Conservation (phyloP, 225 moss, liverwort and hornwort species). For the Marchantia paleacea region DNA sequence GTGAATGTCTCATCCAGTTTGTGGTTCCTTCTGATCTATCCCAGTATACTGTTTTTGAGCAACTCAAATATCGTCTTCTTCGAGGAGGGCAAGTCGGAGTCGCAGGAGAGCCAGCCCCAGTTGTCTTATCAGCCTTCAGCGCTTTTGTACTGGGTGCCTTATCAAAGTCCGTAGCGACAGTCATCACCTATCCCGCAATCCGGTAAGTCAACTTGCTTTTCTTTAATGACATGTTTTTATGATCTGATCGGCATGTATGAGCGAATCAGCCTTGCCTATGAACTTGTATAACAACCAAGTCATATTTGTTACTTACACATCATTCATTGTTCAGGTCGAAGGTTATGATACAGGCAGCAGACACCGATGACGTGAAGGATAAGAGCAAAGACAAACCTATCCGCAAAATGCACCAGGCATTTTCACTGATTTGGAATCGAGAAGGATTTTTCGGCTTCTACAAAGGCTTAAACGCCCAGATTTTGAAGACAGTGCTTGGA, state of each 20-base stretch:
- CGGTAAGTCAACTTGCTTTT: constrained; percentile 45
- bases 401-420: constrained; percentile 61
- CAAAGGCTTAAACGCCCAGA: constrained; percentile 87
- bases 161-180: constrained; percentile 79
- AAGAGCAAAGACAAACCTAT: constrained; percentile 37
- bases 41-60: constrained; percentile 98
- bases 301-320: not conserved
- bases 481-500: constrained; percentile 83
- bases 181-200: constrained; percentile 94
- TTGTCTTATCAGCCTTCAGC: constrained; percentile 68
- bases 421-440: constrained; percentile 57
- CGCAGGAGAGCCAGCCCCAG: constrained; percentile 45
- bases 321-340: constrained; percentile 59
- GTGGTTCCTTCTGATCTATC: not conserved
- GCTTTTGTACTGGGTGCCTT: constrained; percentile 85
- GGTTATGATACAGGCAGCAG: constrained; percentile 83
- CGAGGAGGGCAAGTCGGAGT: constrained; percentile 32
- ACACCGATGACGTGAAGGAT: constrained; percentile 61
- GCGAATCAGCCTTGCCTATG: not conserved
- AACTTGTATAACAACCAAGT: not conserved
- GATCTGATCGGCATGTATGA: not conserved
- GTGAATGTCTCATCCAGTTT: too few relatives aligned
- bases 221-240: not conserved
- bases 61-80: constrained; percentile 80
- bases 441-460: constrained; percentile 77